Percentiles rank a stretch among this genome's conserved stretches.
Conservation (phyloP, 345 rosid genomes). For the Streptanthus diversifolius region DNA sequence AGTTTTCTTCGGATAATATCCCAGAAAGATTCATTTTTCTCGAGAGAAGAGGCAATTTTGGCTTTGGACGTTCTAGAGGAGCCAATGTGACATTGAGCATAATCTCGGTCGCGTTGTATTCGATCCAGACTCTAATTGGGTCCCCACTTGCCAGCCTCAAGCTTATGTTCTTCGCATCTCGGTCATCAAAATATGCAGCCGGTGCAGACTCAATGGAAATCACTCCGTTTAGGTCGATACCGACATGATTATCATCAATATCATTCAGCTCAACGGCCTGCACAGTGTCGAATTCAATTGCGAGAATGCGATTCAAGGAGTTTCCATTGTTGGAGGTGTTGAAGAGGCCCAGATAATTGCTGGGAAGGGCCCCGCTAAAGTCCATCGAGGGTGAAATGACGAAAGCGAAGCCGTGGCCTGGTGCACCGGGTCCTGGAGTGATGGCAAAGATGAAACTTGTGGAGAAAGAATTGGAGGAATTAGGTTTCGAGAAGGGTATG, state of each 20-base stretch:
- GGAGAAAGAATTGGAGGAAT: constrained; percentile 29
- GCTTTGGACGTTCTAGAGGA: constrained; percentile 34
- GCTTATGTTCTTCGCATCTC: constrained; percentile 23
- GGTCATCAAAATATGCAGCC: constrained; percentile 39
- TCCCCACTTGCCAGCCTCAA: constrained; percentile 41
- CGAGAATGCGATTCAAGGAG: constrained; percentile 44
- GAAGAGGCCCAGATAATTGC: constrained; percentile 48
- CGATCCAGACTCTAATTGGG: constrained; percentile 59
- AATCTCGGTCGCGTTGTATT: constrained; percentile 41
- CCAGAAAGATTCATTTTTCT: constrained; percentile 37
- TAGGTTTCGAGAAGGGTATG: constrained; percentile 23
- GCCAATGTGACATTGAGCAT: constrained; percentile 48
- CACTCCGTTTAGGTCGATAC: constrained; percentile 49
- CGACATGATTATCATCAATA: constrained; percentile 53
- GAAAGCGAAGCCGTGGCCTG: constrained; percentile 49
- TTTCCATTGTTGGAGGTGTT: constrained; percentile 38
- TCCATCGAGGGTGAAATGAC: constrained; percentile 37
- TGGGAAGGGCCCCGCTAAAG: constrained; percentile 5
- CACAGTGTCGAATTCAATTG: constrained; percentile 56
- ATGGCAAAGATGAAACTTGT: constrained; percentile 45
- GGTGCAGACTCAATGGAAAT: constrained; percentile 35
- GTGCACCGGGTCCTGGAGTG: constrained; percentile 14
- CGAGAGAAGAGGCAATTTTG: constrained; percentile 50
- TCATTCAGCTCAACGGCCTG: constrained; percentile 42
- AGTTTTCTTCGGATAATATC: constrained; percentile 36